Evolutionary conservation across 2,329 filamentous ascomycete genomes (phyloP).

Genomic region (Microcyclospora pomicola): DNA sequence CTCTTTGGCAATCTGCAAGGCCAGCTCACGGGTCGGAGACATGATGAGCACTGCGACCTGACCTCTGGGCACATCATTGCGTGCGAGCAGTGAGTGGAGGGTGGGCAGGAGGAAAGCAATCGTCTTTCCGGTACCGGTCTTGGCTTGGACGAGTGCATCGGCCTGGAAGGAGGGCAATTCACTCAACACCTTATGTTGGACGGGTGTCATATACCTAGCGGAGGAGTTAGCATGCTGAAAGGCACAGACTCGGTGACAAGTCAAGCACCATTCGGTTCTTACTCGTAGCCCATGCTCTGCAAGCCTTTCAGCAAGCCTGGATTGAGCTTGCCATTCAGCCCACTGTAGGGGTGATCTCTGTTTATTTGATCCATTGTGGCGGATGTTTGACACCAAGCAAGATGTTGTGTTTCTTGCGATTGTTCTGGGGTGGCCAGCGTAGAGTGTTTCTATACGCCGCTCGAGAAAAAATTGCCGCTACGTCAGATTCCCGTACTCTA

Average conservation of each 20-base stretch:
- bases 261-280: neutral
- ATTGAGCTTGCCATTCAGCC: slow-evolving; percentile 3
- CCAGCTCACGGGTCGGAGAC: slow-evolving; percentile 58
- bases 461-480: too few relatives aligned
- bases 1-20: slow-evolving; percentile 53
- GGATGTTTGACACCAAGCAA: too few relatives aligned
- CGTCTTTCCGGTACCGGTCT: slow-evolving; percentile 87
- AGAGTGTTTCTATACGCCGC: too few relatives aligned
- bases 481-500: too few relatives aligned
- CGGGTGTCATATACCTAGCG: slow-evolving; percentile 35
- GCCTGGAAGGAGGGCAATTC: slow-evolving; percentile 36
- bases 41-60: slow-evolving; percentile 80
- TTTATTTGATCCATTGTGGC: neutral
- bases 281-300: slow-evolving; percentile 6
- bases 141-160: slow-evolving; percentile 52
- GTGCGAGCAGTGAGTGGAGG: slow-evolving; percentile 69
- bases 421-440: too few relatives aligned
- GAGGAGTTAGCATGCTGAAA: slow-evolving; percentile 23
- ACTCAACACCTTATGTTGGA: slow-evolving; percentile 40
- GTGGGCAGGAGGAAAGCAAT: slow-evolving; percentile 83
- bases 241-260: neutral
- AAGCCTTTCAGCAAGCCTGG: slow-evolving; percentile 4
- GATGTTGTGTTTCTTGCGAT: too few relatives aligned
- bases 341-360: neutral
- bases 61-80: slow-evolving; percentile 53